Conservation (phyloP, 495 filamentous ascomycete species). For the Aspergillus bertholletiae region DNA sequence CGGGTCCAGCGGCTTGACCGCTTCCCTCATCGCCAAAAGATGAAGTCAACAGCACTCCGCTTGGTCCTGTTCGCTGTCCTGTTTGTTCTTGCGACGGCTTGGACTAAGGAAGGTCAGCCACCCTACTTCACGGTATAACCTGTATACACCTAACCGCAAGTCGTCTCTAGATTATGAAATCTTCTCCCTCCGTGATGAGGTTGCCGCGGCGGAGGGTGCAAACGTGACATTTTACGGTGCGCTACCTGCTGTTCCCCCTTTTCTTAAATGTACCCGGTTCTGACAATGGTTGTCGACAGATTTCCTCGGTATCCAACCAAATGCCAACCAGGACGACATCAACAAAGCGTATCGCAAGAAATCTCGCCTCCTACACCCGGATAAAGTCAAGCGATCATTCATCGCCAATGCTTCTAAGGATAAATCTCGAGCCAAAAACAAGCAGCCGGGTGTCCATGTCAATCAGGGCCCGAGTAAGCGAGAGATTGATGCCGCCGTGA, state of each 20-base stretch:
- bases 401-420: constrained; percentile 66
- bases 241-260: background rate
- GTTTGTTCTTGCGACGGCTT: constrained; percentile 63
- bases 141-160: constrained; percentile 7
- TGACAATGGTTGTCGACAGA: constrained; percentile 39
- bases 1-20: constrained; percentile 26
- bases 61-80: constrained; percentile 39
- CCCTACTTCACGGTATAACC: background rate
- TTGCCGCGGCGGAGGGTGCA: constrained; percentile 68
- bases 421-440: constrained; percentile 50
- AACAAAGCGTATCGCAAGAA: constrained; percentile 91
- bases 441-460: constrained; percentile 61
- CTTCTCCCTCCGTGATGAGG: constrained; percentile 87
- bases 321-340: constrained; percentile 82
- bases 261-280: background rate
- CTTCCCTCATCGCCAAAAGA: constrained; percentile 23
- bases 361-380: constrained; percentile 77
- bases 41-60: constrained; percentile 34
- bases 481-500: constrained; percentile 71
- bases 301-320: constrained; percentile 71
- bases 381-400: constrained; percentile 88
- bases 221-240: constrained; percentile 86
- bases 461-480: constrained; percentile 65
- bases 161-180: constrained; percentile 80
- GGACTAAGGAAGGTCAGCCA: constrained; percentile 76